Evolutionary conservation across 148 eudicot species (phyloP), one percentile per base, ranked within the genome.

Genomic region (Camellia sinensis): DNA sequence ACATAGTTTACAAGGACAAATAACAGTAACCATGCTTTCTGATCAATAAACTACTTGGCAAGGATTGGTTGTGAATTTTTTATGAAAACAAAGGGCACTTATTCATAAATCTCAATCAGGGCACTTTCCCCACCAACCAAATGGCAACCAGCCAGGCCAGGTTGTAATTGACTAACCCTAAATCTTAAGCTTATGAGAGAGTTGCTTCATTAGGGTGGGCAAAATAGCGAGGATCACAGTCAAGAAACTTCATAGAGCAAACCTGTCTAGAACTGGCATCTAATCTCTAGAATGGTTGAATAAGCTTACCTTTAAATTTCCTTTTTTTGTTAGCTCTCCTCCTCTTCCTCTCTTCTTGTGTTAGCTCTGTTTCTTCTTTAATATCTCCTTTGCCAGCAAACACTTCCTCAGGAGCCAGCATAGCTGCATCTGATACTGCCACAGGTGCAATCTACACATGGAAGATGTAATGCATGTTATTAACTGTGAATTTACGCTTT

Each of bases 371-470:
- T 87, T 92, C 97, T 75, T 93, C 99, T 87, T 92, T 96, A 59
- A 96, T 81, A 81, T 90, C 95, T 80, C 97, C 95, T 86, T 90
- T 91, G 57, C 98, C 97, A 80, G 92, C 79, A 87, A 93, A 96
- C 45, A 94, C 89, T 87, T 96, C 99, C 83, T 96, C 95, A 41
- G 97, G 99, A 54, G 98, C 99, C 79, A 96, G 91, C 98, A 96
- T 93, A 86, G 98, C 97, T 17, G 94, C 98, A 84, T 96, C 99
- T 18, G 99, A 96, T 54, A 89, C 95, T 41, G 98, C 99, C 79
- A 96, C 57, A 65, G 98, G 95, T 52, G 95, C 97, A 79, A 96
- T 81, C 99, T 96, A 87, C 75, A 76, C 82, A 81, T 12, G 77
- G 83, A 81, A 81, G 17, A 74, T 53, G 80, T 59, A 57, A 81